Evolutionary conservation across 2,329 filamentous ascomycete genomes (phyloP).

Genomic region (Xylariales sp.): DNA sequence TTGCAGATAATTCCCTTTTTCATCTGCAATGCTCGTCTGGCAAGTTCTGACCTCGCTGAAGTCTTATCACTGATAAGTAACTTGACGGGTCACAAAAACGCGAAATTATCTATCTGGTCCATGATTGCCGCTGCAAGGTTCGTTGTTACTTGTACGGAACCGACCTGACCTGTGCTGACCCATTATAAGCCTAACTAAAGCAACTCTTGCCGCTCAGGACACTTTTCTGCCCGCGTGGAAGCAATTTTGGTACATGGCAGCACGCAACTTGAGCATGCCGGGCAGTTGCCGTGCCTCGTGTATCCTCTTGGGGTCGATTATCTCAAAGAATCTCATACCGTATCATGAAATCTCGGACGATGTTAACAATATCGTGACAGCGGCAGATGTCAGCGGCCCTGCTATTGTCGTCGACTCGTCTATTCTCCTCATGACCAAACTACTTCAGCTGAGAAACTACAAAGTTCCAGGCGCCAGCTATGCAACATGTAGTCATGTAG

Average conservation of each 20-base stretch:
- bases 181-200: conserved; percentile 26
- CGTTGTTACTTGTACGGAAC: too few species aligned
- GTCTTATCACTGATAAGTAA: conserved; percentile 54
- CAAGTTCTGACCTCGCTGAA: conserved; percentile 47
- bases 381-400: conserved; percentile 78
- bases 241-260: conserved; percentile 70
- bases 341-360: conserved; percentile 65
- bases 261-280: conserved; percentile 64
- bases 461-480: conserved; percentile 65
- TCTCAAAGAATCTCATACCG: conserved; percentile 61
- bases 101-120: conserved; percentile 69
- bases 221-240: conserved; percentile 55
- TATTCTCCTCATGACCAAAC: conserved; percentile 63
- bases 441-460: conserved; percentile 62
- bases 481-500: conserved; percentile 63
- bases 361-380: conserved; percentile 66
- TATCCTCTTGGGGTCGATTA: conserved; percentile 63
- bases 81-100: conserved; percentile 66
- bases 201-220: too few species aligned
- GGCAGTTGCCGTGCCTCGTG: conserved; percentile 73
- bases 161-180: neutral
- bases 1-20: conserved; percentile 57
- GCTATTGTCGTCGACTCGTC: conserved; percentile 75
- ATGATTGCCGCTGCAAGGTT: conserved; percentile 79
- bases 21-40: conserved; percentile 39